Conservation (phyloP, 768 basidiomycete genomes). For the Agaricus subrufescens region DNA sequence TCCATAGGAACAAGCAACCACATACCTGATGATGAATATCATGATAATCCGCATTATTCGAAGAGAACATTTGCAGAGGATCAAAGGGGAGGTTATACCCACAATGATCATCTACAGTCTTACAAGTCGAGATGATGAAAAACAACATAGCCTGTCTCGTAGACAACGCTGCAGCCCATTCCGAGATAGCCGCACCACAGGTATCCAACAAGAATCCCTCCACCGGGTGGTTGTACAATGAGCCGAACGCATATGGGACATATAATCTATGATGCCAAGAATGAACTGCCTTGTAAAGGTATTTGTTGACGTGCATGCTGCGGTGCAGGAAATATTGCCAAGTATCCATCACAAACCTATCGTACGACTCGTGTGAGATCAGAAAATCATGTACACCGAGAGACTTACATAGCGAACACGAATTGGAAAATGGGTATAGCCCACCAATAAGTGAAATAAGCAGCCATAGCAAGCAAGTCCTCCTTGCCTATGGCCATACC, state of each 20-base stretch:
- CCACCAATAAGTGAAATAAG: slow-evolving; percentile 90
- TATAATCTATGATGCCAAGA: slow-evolving; percentile 95
- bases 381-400: too few relatives aligned
- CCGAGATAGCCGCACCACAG: slow-evolving; percentile 74
- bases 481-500: neutral
- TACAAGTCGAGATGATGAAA: slow-evolving; percentile 79
- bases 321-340: slow-evolving; percentile 99
- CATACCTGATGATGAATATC: slow-evolving; percentile 94
- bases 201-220: slow-evolving; percentile 92
- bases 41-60: slow-evolving; percentile 95
- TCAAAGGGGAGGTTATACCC: slow-evolving; percentile 90
- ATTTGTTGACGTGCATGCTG: slow-evolving; percentile 85
- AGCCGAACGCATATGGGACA: slow-evolving; percentile 95
- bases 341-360: slow-evolving; percentile 85
- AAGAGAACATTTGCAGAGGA: slow-evolving; percentile 78
- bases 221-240: slow-evolving; percentile 95
- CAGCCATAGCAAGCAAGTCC: slow-evolving; percentile 29
- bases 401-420: slow-evolving; percentile 75
- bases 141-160: slow-evolving; percentile 81
- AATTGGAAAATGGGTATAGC: slow-evolving; percentile 72
- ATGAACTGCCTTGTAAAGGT: slow-evolving; percentile 87
- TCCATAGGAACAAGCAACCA: neutral
- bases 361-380: neutral
- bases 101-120: slow-evolving; percentile 96
- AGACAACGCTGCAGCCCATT: slow-evolving; percentile 60